Base-by-base conservation (phyloP, 129 eudicot genomes). In the Lactuca saligna region DNA sequence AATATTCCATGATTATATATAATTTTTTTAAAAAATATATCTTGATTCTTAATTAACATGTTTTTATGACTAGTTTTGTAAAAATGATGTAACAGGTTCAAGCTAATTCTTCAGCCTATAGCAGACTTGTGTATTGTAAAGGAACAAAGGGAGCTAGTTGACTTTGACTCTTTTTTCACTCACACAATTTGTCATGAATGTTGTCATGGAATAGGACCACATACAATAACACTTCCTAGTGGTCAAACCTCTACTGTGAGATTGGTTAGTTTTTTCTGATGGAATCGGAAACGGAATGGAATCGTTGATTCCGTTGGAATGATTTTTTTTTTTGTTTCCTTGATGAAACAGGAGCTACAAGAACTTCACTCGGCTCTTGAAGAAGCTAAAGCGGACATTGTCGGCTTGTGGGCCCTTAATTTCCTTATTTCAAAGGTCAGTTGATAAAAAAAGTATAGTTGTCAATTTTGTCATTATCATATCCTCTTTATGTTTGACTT, bases 301-400 rank as follows among this genome's bases (percentile, higher is more conserved):
- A 31, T 29, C 53, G 34, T 17, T 53, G 35, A 14, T 64, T 61
- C 62, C 25, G 1, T 25, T 25, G 29, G 29, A 17, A 13, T 16
- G 49, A 15, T 67, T 39, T 58, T 39, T 60, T 37, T 51, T 15
- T 8, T 53, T 70, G 53, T 9, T 35, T 76, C 51, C 67, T 25
- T 55, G 57, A 66, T 68, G 63, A 63, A 69, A 66, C 79, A 93
- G 98, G 97, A 93, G 82, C 82, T 93, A 66, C 96, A 93, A 83
- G 98, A 93, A 81, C 88, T 89, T 59, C 95, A 89, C 80, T 93
- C 97, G 3, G 86, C 93, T 67, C 73, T 93, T 35, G 97, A 93
- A 83, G 99, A 93, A 89, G 99, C 97, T 25, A 93, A 93, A 80
- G 97, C 97, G 57, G 98, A 93, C 80, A 89, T 93, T 68, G 98